Evolutionary conservation across 305 asterid genomes (phyloP), one percentile per base, ranked within the genome.

Genomic region (Fraxinus dipetala): DNA sequence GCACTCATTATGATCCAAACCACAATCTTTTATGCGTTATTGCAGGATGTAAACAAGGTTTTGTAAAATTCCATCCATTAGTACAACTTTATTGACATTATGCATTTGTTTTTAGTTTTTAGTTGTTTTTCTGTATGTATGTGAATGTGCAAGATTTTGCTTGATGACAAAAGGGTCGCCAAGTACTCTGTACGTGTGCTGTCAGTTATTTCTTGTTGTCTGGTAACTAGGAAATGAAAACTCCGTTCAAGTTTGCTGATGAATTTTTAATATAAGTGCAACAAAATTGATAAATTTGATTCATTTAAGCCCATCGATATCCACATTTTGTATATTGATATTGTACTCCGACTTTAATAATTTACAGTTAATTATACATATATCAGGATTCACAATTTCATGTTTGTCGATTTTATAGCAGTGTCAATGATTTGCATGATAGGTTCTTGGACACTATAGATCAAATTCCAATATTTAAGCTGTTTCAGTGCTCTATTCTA

Each of bases 1-100:
- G 90, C 88, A 86, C 90, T 80, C 92, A 89, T 84, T 87, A 89
- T 31, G 92, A 89, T 86, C 90, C 89, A 10, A 87, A 89, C 88
- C 90, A 89, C 82, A 89, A 89, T 80, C 89, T 89, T 79, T 82
- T 89, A 76, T 89, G 92, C 77, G 11, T 87, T 56, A 86, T 89
- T 32, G 40, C 89, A 76, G 92, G 92, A 36, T 76, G 85, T 76
- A 89, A 89, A 82, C 85, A 84, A 87, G 90, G 90, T 88, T 45
- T 73, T 77, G 78, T n/a, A 26, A 26, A 65, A 65, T 65, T 65
- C 72, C 72, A 65, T 20, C n/a, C 1, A 65, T 65, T 26, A 9
- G 30, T 65, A 3, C 16, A 26, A 24, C 18, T 65, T 65, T n/a
- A 54, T n/a, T 63, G n/a, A 24, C 72, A 65, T 65, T 65, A 10